These are phyloP conservation scores for Colletotrichum melonis DNA, from an alignment of 2,329 filamentous ascomycete species.

Conservation along the genomic window DNA sequence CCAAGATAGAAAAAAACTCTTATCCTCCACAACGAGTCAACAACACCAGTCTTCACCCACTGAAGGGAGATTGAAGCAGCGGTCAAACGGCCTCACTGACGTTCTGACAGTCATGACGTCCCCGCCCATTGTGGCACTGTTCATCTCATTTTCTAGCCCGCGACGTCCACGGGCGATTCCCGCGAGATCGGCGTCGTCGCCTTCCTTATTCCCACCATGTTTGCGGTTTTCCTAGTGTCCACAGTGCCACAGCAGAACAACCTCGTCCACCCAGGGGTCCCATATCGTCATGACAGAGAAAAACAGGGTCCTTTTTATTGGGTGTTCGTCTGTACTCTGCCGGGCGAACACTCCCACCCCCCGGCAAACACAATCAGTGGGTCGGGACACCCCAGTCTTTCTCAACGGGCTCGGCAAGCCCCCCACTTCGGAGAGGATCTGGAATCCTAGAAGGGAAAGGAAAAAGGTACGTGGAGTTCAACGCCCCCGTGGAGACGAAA, in stretches of 20 bases:
- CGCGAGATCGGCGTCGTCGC: not conserved
- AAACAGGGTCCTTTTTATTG: not conserved
- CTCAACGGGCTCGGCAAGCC: not conserved
- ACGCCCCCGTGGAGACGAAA: not conserved
- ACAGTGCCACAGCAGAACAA: not conserved
- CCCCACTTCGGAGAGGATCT: not conserved
- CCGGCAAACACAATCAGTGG: not conserved
- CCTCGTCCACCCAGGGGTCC: not conserved
- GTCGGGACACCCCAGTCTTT: not conserved
- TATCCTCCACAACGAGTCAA: not conserved
- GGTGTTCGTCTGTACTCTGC: not conserved
- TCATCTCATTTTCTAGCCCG: not conserved
- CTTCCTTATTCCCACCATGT: not conserved
- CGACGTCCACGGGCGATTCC: not conserved
- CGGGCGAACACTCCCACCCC: not conserved
- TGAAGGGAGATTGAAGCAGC: conserved; percentile 2
- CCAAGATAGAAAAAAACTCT: not conserved
- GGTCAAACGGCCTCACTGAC: conserved; percentile 3
- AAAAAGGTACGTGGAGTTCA: not conserved
- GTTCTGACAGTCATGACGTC: not conserved
- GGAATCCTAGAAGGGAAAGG: no score
- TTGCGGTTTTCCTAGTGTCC: not conserved
- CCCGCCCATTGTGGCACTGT: conserved; percentile 7
- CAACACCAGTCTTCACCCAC: not conserved
- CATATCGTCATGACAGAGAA: not conserved